phyloP scores from a whole-genome alignment of 2,329 filamentous ascomycete genomes.

The Pseudogymnoascus sp. region DNA sequence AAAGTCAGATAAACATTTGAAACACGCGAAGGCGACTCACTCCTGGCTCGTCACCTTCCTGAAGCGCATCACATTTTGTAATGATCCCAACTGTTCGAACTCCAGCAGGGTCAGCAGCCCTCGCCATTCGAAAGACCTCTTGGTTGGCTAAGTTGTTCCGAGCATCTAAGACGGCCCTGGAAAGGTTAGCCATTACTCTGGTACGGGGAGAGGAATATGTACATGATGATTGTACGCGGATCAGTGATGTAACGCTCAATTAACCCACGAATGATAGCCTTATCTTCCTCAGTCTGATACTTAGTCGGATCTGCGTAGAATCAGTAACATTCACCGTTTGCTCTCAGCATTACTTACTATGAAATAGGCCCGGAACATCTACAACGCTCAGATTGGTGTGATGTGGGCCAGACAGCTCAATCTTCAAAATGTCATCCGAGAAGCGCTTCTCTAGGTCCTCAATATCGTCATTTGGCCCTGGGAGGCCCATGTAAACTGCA shows the following conservation, averaged over 20 bases:
- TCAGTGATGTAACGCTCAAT: conserved; percentile 47
- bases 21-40: conserved; percentile 26
- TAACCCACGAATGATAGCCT: conserved; percentile 32
- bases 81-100: conserved; percentile 37
- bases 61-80: conserved; percentile 48
- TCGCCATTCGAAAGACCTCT: conserved; percentile 18
- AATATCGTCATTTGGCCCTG: neutral
- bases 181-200: neutral
- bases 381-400: conserved; percentile 48
- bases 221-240: conserved; percentile 30
- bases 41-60: neutral
- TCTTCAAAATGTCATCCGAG: conserved; percentile 8
- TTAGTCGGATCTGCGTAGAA: conserved; percentile 19
- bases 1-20: neutral
- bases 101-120: conserved; percentile 27
- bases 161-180: conserved; percentile 20
- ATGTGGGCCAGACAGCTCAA: conserved; percentile 24
- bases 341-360: conserved; percentile 22
- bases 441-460: conserved; percentile 5
- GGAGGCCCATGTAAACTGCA: neutral
- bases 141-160: conserved; percentile 20
- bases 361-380: conserved; percentile 49
- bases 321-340: neutral
- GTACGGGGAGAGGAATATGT: conserved; percentile 32
- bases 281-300: conserved; percentile 32